These are phyloP conservation scores for Skeletonema grethae DNA, from an alignment of 108 stramenopile species.

Conservation along the genomic window DNA sequence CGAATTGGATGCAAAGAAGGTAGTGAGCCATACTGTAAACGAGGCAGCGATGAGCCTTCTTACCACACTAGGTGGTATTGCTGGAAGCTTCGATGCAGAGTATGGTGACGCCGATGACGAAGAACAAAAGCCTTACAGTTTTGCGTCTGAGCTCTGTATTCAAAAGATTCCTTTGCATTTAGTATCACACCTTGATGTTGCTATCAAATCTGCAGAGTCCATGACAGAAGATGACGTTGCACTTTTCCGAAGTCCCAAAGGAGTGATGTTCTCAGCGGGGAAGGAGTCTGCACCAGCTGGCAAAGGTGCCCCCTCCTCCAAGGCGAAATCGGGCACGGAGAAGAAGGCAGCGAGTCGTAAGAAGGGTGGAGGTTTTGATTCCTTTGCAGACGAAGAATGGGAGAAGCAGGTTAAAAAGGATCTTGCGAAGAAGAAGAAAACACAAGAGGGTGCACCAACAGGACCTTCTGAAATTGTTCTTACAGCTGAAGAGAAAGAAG, in stretches of 20 bases:
- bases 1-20: constrained; percentile 2
- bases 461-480: constrained; percentile 21
- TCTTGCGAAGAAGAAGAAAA: constrained; percentile 67
- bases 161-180: constrained; percentile 35
- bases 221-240: constrained; percentile 48
- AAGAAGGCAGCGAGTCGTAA: constrained; percentile 53
- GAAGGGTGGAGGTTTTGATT: constrained; percentile 45
- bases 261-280: constrained; percentile 29
- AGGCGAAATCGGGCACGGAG: constrained; percentile 13
- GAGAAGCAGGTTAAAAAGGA: constrained; percentile 86
- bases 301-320: constrained; percentile 4
- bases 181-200: constrained; percentile 19
- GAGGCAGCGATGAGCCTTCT: constrained; percentile 61
- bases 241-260: constrained; percentile 32
- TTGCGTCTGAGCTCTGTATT: constrained; percentile 55
- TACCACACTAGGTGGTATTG: constrained; percentile 61
- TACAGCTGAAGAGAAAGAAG: constrained; percentile 66
- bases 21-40: constrained; percentile 55
- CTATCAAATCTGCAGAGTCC: constrained; percentile 24
- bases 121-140: constrained; percentile 55
- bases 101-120: constrained; percentile 62
- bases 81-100: constrained; percentile 53
- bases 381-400: constrained; percentile 87
- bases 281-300: constrained; percentile 8
- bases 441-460: constrained; percentile 5